Base-by-base conservation (phyloP, 495 filamentous ascomycete genomes). In the Penicillium riverlandense region DNA sequence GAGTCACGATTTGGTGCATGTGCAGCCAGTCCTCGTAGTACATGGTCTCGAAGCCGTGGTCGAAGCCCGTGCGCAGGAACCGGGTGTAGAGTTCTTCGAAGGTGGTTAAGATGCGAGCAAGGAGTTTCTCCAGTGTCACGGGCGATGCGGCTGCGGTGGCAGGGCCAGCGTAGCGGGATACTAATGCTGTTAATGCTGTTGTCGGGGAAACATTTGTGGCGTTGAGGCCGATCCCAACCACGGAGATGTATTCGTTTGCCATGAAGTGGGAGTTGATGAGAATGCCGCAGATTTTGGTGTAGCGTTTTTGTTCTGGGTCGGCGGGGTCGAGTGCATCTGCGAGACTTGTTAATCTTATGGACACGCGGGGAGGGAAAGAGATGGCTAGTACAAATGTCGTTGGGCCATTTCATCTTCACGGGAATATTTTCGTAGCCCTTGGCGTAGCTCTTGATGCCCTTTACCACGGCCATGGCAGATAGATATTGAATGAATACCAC, bases 401-500 rank as follows among this genome's bases (percentile, higher is more conserved):
- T 98, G 7, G 92, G 92, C 92, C 92, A 98, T 65, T 98, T 98
- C 30, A 98, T 58, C 60, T 87, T 88, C 32, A 97, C 78, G 8
- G 86, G 87, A 29, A 96, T 48, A 1, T 76, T 65, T 31, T 75
- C 70, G 59, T 94, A 97, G 37, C 84, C 83, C 12, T 64, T 62
- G 40, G 77, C 89, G 57, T 96, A 98, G 22, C 71, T 74, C 50
- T 87, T 82, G 54, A 97, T 81, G 0, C 88, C 92, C 44, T 88
- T 79, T 8, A 95, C 84, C 29, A 88, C 85, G n/a, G 92, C 94
- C 36, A 98, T 72, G 4, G 88, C 90, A 2, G 88, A 82, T 11
- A 98, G 74, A 54, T 98, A 97, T 56, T 98, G 92, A 35, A 97
- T 74, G 67, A 97, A 96, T 6, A 96, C 82, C 4, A 98, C 85